These are phyloP conservation scores for Chalara sp. DNA, from an alignment of 2,329 filamentous ascomycete genomes.

Conservation along the genomic window DNA sequence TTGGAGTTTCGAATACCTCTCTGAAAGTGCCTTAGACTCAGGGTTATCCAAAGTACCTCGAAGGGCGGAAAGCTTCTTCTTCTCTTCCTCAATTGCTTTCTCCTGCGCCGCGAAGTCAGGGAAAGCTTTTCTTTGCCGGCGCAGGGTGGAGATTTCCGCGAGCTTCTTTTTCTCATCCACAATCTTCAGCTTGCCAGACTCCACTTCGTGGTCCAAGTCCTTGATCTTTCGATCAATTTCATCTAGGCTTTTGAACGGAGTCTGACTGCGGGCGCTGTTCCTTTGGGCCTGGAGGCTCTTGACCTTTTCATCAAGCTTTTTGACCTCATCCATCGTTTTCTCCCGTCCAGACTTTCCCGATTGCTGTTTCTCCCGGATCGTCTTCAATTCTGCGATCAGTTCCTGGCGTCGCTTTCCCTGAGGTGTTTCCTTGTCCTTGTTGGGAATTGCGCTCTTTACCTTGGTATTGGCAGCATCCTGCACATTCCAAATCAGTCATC, in stretches of 20 bases:
- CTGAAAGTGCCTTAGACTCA: slow-evolving; percentile 79
- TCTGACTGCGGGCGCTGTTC: slow-evolving; percentile 74
- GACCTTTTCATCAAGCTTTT: slow-evolving; percentile 82
- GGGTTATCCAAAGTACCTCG: slow-evolving; percentile 88
- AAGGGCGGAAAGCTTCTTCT: slow-evolving; percentile 80
- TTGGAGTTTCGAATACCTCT: slow-evolving; percentile 79
- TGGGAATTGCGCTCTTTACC: slow-evolving; percentile 66
- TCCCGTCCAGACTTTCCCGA: slow-evolving; percentile 77
- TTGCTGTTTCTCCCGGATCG: slow-evolving; percentile 82
- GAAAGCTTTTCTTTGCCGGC: slow-evolving; percentile 90
- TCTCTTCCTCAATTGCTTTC: slow-evolving; percentile 83
- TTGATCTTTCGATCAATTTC: slow-evolving; percentile 82
- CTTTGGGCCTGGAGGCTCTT: slow-evolving; percentile 80
- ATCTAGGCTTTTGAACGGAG: slow-evolving; percentile 79
- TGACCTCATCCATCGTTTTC: slow-evolving; percentile 81
- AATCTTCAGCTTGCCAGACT: slow-evolving; percentile 84
- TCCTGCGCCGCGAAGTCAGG: slow-evolving; percentile 75
- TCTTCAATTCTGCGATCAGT: slow-evolving; percentile 72
- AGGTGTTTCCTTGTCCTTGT: slow-evolving; percentile 77
- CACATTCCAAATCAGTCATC: slow-evolving; percentile 12
- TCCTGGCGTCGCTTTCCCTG: slow-evolving; percentile 78
- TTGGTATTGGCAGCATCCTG: slow-evolving; percentile 85
- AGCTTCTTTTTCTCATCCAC: slow-evolving; percentile 97
- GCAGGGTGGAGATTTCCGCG: slow-evolving; percentile 71
- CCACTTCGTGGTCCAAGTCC: slow-evolving; percentile 75